A percentile compares a stretch with the other conserved stretches of the same genome.
These are phyloP conservation scores for Debaryomyces sp. DNA, from an alignment of 1,139 yeast genomes.

Conservation along the genomic window DNA sequence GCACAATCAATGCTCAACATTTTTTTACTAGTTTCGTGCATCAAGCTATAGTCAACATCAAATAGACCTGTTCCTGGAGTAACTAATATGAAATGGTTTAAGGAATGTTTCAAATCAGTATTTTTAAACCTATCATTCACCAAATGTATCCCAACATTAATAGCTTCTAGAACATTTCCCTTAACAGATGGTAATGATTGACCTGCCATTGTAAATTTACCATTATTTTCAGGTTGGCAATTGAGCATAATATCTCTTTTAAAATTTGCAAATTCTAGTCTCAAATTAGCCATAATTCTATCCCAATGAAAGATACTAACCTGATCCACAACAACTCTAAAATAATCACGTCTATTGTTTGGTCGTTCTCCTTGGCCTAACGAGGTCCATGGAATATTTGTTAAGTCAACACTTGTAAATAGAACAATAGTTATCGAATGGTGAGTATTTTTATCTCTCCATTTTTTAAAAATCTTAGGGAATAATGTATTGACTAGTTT, in stretches of 20 bases:
- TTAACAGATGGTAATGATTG: slow-evolving; percentile 81
- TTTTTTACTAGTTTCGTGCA: slow-evolving; percentile 75
- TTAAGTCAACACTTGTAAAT: slow-evolving; percentile 78
- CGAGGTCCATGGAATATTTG: slow-evolving; percentile 56
- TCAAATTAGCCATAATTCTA: slow-evolving; percentile 82
- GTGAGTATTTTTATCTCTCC: slow-evolving; percentile 86
- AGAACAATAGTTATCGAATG: slow-evolving; percentile 90
- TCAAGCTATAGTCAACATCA: slow-evolving; percentile 83
- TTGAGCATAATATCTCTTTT: slow-evolving; percentile 68
- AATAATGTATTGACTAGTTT: slow-evolving; percentile 87
- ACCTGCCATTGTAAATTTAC: slow-evolving; percentile 44
- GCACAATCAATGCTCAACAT: slow-evolving; percentile 81
- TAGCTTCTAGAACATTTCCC: slow-evolving; percentile 86
- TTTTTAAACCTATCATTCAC: slow-evolving; percentile 82
- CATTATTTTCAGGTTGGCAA: slow-evolving; percentile 15
- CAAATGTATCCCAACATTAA: slow-evolving; percentile 79
- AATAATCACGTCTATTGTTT: slow-evolving; percentile 72
- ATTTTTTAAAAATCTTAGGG: slow-evolving; percentile 84
- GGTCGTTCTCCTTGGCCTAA: slow-evolving; percentile 75
- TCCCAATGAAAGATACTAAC: slow-evolving; percentile 88
- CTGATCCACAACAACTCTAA: slow-evolving; percentile 93
- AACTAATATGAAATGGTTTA: slow-evolving; percentile 79
- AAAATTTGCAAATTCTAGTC: slow-evolving; percentile 84
- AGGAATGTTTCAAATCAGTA: slow-evolving; percentile 84
- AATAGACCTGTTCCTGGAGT: slow-evolving; percentile 94